Base-by-base conservation (phyloP, 768 basidiomycete species). In the Leccinum pellstonianum region DNA sequence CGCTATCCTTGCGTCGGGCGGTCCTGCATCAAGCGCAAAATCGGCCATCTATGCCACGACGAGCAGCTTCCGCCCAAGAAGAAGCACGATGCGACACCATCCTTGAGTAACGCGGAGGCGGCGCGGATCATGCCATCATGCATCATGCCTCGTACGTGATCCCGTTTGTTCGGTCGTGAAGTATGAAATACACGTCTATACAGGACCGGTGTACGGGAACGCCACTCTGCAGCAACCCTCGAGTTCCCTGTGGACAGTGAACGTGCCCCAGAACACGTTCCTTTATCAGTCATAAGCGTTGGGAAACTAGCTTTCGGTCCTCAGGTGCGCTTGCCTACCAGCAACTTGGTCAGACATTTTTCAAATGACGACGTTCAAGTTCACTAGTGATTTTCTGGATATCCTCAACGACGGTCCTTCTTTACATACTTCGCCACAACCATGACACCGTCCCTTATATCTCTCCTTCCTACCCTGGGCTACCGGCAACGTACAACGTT, bases 11-110 rank as follows among this genome's bases (percentile, higher is more conserved):
- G 19, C 46, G 21, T 47, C 8, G 21, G 58, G 19, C 23, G 4
- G 8, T n/a, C 27, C 56, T 53, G 8, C 7, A 93, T 98, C 69
- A 97, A 98, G 74, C 86, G 96, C 46, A 95, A 98, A 73, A 98
- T 98, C 61, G 92, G 93, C 0, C 93, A 97, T 76, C 79, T 96
- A 15, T 97, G 95, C 69, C 90, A 93, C 66, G 95, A 96, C 73
- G 93, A 95, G 70, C 84, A 84, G 60, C 80, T 86, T 53, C 80
- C 81, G 1, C 60, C 64, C 1, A 86, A 85, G 68, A 72, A 69
- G 15, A 86, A 85, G 61, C 77, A 79, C 37, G 70, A 72, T 21
- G 71, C 15, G 57, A 53, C 72, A 1, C 17, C 72, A 19, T 47
- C 75, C 6, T 47, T 77, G 41, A 63, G 64, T 14, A 62, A 65